Evolutionary conservation across 805 yeast species (phyloP), one percentile per base, ranked within the genome.

Genomic region (Naumovozyma baii): DNA sequence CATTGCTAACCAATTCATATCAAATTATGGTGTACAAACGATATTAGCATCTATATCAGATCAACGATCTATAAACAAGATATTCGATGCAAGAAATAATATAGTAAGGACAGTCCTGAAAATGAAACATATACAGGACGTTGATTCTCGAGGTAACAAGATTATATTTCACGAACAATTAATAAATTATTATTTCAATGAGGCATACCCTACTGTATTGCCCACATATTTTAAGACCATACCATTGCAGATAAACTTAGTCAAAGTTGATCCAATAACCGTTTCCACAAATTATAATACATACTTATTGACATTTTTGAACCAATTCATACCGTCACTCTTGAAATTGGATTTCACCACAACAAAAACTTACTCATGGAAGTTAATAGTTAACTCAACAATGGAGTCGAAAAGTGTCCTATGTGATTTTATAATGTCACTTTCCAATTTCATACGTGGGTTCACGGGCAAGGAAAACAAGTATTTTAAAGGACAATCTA

Each of bases 401-500:
- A 62, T 42, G 52, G 64, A 38, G 51, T 63, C 61, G 59, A 72
- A 49, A 52, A 72, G 52, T 51, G 67, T 25, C 47, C 67, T 45
- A 60, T 70, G 47, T 42, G 68, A 62, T 59, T 73, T 49, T 60
- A 66, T 58, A 62, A 57, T 63, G 54, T 62, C 59, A 32, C 60
- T 43, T 40, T 70, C 62, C 41, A 71, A 51, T 50, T 64, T 38
- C 39, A 62, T 58, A 31, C 44, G 44, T 5, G 37, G 45, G 55
- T 71, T 54, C 51, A 64, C 38, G 65, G 70, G 29, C 61, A 30
- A 15, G 1, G 13, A 18, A 15, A 14, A 30, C 2, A 66, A 35
- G 62, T 76, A 39, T 58, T 73, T 40, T 48, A 70, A 52, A 50
- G 69, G 46, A 66, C 73, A 37, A 34, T 64, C 33, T 50, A 63